Evolutionary conservation across 768 basidiomycete species (phyloP).

Genomic region (Sporobolomyces pararoseus): DNA sequence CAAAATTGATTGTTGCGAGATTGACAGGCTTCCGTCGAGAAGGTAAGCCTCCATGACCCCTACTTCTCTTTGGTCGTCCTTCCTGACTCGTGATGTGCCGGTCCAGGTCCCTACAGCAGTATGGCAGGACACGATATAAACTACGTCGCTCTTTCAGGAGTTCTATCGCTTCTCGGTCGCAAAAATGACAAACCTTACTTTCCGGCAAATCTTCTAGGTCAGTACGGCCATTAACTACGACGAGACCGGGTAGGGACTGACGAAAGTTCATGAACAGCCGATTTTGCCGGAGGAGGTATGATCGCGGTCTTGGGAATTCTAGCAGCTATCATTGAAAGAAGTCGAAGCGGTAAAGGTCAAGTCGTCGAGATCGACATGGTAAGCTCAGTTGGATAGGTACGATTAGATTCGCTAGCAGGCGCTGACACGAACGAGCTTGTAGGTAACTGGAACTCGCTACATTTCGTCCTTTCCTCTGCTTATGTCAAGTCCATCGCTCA

Average conservation of each 20-base stretch:
- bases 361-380: constrained; percentile 76
- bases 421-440: neutral
- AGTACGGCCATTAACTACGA: no score
- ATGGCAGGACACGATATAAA: constrained; percentile 90
- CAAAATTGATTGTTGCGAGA: constrained; percentile 67
- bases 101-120: constrained; percentile 66
- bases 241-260: no score
- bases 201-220: constrained; percentile 64
- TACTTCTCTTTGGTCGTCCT: neutral
- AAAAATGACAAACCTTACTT: constrained; percentile 61
- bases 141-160: constrained; percentile 73
- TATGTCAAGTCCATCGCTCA: constrained; percentile 47
- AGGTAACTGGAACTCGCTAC: constrained; percentile 78
- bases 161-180: constrained; percentile 67
- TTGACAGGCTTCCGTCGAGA: constrained; percentile 60
- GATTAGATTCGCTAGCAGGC: no score
- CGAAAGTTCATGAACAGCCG: constrained; percentile 52
- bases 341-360: constrained; percentile 65
- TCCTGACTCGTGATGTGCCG: neutral
- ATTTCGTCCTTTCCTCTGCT: constrained; percentile 68
- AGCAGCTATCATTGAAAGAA: constrained; percentile 67
- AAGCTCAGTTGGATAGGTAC: constrained; percentile 15
- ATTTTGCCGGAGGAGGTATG: constrained; percentile 77
- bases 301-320: constrained; percentile 69
- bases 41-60: constrained; percentile 6